Base-by-base conservation (phyloP, 805 yeast species). In the Candida manassasensis region DNA sequence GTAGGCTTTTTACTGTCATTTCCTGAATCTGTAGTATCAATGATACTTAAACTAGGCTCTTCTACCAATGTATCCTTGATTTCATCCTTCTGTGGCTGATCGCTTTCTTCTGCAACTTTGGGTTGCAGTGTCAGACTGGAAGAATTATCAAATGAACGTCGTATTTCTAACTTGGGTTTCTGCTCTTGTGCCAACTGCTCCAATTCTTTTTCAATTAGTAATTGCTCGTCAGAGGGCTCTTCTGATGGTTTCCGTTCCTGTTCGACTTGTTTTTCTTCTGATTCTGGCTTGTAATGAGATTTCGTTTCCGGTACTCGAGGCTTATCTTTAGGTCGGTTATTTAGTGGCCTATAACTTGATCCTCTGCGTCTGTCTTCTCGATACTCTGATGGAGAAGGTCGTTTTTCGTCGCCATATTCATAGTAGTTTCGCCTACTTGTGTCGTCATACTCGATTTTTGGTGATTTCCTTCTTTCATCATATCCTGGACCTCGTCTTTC, bases 351-450 rank as follows among this genome's bases (percentile, higher is more conserved):
- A 24, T 18, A 11, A 26, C 12, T 27, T 6, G 19, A 27, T 13
- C 12, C 30, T 15, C 19, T 19, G 5, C 30, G 30, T 17, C 30
- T 24, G 9, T 21, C 22, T n/a, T 25, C 21, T 29, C 24, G n/a
- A 16, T 25, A 24, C 13, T 25, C 27, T 11, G 12, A 21, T 8
- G 5, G 17, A 6, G 30, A n/a, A 14, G 9, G 10, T 17, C 21
- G 12, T 13, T 27, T 29, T 8, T 31, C 31, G 15, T 27, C 29
- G 12, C 21, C 15, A 10, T 18, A 21, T 15, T 34, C 48, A 11
- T 22, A 32, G 13, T 39, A 32, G 8, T 11, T 17, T 13, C 33
- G 33, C 6, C 14, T 30, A n/a, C n/a, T n/a, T n/a, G n/a, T n/a
- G 21, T 30, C 33, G 15, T 21, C 26, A 21, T 19, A 30, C 5